These are phyloP conservation scores for Aspergillus wentii DNA, from an alignment of 495 filamentous ascomycete species.

Conservation along the genomic window DNA sequence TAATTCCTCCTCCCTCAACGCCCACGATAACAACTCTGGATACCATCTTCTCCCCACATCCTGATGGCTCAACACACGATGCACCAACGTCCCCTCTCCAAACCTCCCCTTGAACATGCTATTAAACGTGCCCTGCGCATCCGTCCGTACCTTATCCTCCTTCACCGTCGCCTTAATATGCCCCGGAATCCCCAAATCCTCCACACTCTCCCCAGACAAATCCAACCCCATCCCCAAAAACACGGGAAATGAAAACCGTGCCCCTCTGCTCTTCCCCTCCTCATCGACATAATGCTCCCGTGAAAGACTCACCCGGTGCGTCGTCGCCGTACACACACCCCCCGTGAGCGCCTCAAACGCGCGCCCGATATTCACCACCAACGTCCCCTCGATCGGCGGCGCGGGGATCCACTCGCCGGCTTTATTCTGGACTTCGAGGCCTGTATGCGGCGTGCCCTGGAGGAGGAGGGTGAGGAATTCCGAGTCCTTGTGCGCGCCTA, in stretches of 20 bases:
- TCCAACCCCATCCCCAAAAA: conserved; percentile 89
- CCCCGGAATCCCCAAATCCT: conserved; percentile 61
- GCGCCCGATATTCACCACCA: conserved; percentile 90
- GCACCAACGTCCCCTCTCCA: conserved; percentile 79
- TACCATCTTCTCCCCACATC: conserved; percentile 85
- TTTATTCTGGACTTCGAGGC: conserved; percentile 87
- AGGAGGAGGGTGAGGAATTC: conserved; percentile 85
- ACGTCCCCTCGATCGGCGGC: conserved; percentile 44
- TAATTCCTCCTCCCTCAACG: conserved; percentile 24
- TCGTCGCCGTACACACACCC: conserved; percentile 82
- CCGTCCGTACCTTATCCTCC: conserved; percentile 36
- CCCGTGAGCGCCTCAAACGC: conserved; percentile 86
- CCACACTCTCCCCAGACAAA: conserved; percentile 67
- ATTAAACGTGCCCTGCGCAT: conserved; percentile 42
- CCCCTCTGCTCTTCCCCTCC: conserved; percentile 39
- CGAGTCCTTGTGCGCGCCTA: conserved; percentile 91
- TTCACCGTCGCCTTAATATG: conserved; percentile 47
- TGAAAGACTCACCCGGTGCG: conserved; percentile 64
- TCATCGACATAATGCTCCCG: conserved; percentile 26
- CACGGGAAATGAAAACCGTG: conserved; percentile 82
- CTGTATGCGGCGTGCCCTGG: conserved; percentile 73
- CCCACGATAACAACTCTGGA: conserved; percentile 54
- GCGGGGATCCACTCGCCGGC: conserved; percentile 71
- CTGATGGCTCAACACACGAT: conserved; percentile 81
- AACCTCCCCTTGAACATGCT: conserved; percentile 48